A percentile compares a stretch with the other conserved stretches of the same genome.
phyloP scores from a whole-genome alignment of 805 yeast species.

The Candida awuae region DNA sequence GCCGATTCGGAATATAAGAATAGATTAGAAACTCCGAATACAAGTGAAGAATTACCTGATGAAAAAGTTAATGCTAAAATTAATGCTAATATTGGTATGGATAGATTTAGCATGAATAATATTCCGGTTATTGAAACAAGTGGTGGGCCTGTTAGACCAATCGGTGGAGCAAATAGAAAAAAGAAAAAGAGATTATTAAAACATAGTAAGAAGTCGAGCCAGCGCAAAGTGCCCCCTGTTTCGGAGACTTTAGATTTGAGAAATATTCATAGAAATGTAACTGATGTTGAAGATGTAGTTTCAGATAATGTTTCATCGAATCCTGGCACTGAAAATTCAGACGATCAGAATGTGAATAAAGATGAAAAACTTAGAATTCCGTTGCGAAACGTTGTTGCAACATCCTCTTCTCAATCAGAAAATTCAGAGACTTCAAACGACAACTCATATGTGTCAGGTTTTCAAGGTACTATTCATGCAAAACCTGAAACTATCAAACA shows the following conservation, averaged over 20 bases:
- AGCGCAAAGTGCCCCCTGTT: conserved; percentile 25
- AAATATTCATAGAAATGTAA: conserved; percentile 8
- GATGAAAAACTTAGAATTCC: conserved; percentile 4
- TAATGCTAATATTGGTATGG: conserved; percentile 16
- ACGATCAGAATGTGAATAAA: conserved; percentile 1
- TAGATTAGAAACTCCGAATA: conserved; percentile 8
- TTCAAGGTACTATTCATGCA: conserved; percentile 12
- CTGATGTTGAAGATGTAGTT: background rate
- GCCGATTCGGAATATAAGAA: conserved; percentile 9
- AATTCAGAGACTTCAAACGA: conserved; percentile 10
- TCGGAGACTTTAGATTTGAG: conserved; percentile 18
- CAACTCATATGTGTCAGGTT: conserved; percentile 3
- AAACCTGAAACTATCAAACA: conserved; percentile 12
- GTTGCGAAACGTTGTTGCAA: conserved; percentile 6
- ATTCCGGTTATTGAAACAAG: conserved; percentile 14
- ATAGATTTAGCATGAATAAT: conserved; percentile 6
- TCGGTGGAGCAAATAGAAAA: conserved; percentile 63
- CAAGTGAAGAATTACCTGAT: conserved; percentile 8
- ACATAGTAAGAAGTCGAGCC: conserved; percentile 20
- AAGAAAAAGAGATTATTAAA: conserved; percentile 38
- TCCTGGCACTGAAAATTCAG: background rate
- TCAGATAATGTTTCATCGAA: background rate
- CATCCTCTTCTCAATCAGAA: conserved; percentile 10
- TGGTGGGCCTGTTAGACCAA: conserved; percentile 51
- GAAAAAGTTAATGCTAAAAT: conserved; percentile 19